Evolutionary conservation across 2,329 filamentous ascomycete genomes (phyloP), one percentile per base, ranked within the genome.

Genomic region (Helicocarpus griseus): DNA sequence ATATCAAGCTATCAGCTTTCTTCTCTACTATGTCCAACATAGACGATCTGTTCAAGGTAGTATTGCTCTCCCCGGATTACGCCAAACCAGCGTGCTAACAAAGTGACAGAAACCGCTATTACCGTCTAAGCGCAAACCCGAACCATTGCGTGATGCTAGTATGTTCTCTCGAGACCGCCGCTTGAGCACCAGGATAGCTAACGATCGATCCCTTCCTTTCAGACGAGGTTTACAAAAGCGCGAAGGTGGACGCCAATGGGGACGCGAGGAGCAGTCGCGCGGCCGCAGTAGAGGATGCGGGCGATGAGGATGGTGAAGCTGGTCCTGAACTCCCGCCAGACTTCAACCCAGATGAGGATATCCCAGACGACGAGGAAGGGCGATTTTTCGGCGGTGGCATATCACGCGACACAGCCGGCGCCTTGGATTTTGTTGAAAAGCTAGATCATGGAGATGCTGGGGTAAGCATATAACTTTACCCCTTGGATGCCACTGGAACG

Each of bases 331-430:
- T 78, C 33, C 77, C 80, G 13, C 74, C 75, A 5, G 79, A 80
- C 56, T 74, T 79, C 24, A 77, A 76, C 49, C 72, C 77, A 33
- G 80, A 79, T 45, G 77, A 78, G 48, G 77, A 81, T 45, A 73
- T 78, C 69, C 73, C 67, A 7, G 87, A 91, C 58, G 90, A 95
- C 60, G 89, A 95, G 49, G 93, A 95, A 57, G 93, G 91, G 1
- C 84, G 93, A 9, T 98, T 98, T 74, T 98, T 96, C 61, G 93
- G 91, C 40, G 87, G 89, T 50, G 93, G 93, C 31, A 85, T 98
- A 60, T 88, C 85, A 24, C 78, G 83, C 53, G 79, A 88, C 58
- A 89, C 94, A 58, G 84, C 83, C 2, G 81, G 89, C 60, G 87
- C 93, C 19, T 78, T 98, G 62, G 87, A 97, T 69, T 97, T 86